Evolutionary conservation across 1,284 basidiomycete species (phyloP).

Genomic region (Puccinia triticina): DNA sequence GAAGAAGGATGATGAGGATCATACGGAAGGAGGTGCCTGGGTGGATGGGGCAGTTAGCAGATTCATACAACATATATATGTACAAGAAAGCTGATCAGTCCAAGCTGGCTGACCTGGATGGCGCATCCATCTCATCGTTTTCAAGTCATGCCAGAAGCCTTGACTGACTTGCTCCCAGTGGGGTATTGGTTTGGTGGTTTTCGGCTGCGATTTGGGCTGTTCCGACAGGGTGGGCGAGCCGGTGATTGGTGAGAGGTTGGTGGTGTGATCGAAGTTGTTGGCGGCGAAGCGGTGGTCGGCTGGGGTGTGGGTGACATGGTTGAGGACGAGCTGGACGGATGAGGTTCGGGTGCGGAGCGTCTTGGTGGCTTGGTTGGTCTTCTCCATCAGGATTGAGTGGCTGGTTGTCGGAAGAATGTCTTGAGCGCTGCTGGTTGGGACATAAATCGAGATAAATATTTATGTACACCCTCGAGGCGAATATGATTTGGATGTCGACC

Average conservation of each 20-base stretch:
- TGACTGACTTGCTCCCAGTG: constrained; percentile 53
- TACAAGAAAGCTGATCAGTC: too few species aligned
- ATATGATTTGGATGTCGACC: too few species aligned
- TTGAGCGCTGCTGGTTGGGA: too few species aligned
- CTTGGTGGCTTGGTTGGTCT: background rate
- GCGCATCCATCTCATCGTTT: constrained; percentile 71
- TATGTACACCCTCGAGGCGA: too few species aligned
- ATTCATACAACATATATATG: constrained; percentile 52
- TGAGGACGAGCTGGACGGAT: constrained; percentile 39
- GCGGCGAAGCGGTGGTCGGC: constrained; percentile 41
- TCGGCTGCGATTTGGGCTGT: background rate
- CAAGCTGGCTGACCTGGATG: too few species aligned
- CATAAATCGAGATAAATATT: too few species aligned
- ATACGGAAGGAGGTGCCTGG: constrained; percentile 52
- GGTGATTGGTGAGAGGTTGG: background rate
- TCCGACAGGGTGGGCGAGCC: background rate
- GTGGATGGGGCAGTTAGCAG: constrained; percentile 7
- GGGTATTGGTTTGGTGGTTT: background rate
- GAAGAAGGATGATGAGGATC: constrained; percentile 52
- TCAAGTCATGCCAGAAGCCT: constrained; percentile 65
- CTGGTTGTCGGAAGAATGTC: too few species aligned
- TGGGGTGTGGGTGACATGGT: constrained; percentile 48
- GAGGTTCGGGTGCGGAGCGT: constrained; percentile 28
- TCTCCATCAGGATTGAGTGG: background rate
- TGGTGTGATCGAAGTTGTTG: constrained; percentile 42